Base-by-base conservation (phyloP, 2,329 filamentous ascomycete genomes). In the Aspergillus aculeatus region DNA sequence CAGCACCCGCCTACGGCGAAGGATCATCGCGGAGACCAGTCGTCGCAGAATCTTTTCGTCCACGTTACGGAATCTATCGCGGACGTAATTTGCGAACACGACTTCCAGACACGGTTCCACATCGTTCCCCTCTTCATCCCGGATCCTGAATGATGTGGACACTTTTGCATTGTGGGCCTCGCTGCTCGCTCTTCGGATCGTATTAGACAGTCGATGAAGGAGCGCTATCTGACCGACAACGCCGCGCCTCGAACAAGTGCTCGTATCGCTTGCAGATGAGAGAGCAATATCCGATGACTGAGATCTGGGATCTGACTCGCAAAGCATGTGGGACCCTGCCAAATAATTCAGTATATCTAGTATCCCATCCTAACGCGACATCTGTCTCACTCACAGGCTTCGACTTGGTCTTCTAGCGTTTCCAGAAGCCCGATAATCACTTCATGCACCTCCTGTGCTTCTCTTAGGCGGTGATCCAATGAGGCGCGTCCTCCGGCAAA, bases 121-220 rank as follows among this genome's bases (percentile, higher is more conserved):
- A 35, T 59, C 58, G 19, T 59, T 44, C 5, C 58, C 58, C 4
- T 59, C 47, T 23, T 56, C 47, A 32, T 59, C 48, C 14, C 16
- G 23, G 12, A 59, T 26, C 12, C 12, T 19, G 41, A 59, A 59
- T 2, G 47, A n/a, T 1, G 23, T 38, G 6, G 58, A 52, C 5
- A 38, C 58, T 24, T 38, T 59, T 32, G 35, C 12, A 24, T 59
- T 59, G 9, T 59, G 58, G 7, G 21, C 41, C 24, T 56, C 35
- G 2, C 48, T 56, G 38, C 58, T 59, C 48, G 58, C 58, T 52
- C 51, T 59, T 9, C 58, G 58, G 16, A 59, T 59, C 21, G 26
- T 59, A 53, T 59, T 59, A 9, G 53, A 59, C 19, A 59, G 53
- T 16, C 56, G 53, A 26, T 59, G 53, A 48, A 59, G 21, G 19